These are phyloP conservation scores for Russula earlei DNA, from an alignment of 768 basidiomycete species.

Conservation along the genomic window DNA sequence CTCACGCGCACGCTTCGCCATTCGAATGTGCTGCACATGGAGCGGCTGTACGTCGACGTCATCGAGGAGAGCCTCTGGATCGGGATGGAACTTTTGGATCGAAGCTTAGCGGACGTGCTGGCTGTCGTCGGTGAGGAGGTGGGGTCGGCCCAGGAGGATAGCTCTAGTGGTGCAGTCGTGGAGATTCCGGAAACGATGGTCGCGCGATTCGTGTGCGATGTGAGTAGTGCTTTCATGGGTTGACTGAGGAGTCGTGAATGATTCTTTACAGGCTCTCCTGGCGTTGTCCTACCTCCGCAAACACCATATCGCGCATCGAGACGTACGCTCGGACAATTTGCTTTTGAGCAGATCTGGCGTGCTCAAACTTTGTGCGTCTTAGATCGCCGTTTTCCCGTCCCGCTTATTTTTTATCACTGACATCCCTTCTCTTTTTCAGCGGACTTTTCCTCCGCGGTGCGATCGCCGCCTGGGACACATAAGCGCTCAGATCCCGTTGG, in stretches of 20 bases:
- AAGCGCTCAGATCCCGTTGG: slow-evolving; percentile 52
- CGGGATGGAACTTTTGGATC: slow-evolving; percentile 84
- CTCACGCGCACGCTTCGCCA: slow-evolving; percentile 51
- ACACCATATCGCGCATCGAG: slow-evolving; percentile 68
- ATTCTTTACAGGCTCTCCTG: slow-evolving; percentile 40
- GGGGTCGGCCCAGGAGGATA: slow-evolving; percentile 35
- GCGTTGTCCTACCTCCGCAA: slow-evolving; percentile 59
- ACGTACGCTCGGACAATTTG: slow-evolving; percentile 77
- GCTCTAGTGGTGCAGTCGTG: slow-evolving; percentile 42
- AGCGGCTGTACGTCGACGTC: slow-evolving; percentile 60
- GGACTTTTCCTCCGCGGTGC: slow-evolving; percentile 73
- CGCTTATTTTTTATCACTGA: neutral
- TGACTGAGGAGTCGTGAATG: neutral
- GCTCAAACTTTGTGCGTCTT: slow-evolving; percentile 54
- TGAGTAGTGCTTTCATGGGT: slow-evolving; percentile 30
- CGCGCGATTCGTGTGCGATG: slow-evolving; percentile 69
- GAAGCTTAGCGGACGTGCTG: slow-evolving; percentile 76
- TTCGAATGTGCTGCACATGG: slow-evolving; percentile 55
- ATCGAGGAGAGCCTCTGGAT: slow-evolving; percentile 59
- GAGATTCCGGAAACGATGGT: slow-evolving; percentile 59
- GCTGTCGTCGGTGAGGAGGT: slow-evolving; percentile 28
- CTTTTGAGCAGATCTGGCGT: slow-evolving; percentile 59
- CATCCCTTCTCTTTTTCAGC: slow-evolving; percentile 28
- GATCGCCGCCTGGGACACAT: slow-evolving; percentile 42
- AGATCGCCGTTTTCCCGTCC: neutral